These are phyloP conservation scores for Melastoma candidum DNA, from an alignment of 441 rosid genomes.

Conservation along the genomic window DNA sequence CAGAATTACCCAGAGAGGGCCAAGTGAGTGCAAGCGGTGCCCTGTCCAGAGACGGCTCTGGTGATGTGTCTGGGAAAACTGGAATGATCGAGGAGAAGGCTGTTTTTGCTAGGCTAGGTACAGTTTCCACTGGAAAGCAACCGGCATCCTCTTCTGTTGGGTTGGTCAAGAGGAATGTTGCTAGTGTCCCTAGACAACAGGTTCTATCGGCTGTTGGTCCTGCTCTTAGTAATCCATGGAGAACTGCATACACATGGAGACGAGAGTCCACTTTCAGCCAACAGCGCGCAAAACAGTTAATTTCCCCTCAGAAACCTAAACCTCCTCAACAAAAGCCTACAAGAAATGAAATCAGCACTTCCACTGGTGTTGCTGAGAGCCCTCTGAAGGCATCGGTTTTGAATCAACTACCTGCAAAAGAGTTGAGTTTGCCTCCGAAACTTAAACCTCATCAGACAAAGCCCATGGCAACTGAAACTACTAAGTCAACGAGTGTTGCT, in stretches of 20 bases:
- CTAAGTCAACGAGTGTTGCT: slow-evolving; percentile 9
- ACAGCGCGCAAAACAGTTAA: slow-evolving; percentile 14
- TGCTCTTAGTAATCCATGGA: slow-evolving; percentile 24
- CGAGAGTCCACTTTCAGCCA: slow-evolving; percentile 22
- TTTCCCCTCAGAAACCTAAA: slow-evolving; percentile 15
- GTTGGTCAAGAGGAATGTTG: slow-evolving; percentile 17
- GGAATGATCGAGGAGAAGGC: too few species aligned
- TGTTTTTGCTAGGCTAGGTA: too few species aligned
- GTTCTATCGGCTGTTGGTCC: slow-evolving; percentile 12
- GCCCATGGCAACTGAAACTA: slow-evolving; percentile 6
- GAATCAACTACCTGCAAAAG: slow-evolving; percentile 11
- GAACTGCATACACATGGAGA: slow-evolving; percentile 27
- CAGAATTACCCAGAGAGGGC: too few species aligned
- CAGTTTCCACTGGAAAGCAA: slow-evolving; percentile 6
- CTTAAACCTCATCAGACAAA: slow-evolving; percentile 18
- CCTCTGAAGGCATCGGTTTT: slow-evolving; percentile 13
- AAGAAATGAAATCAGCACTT: slow-evolving; percentile 8
- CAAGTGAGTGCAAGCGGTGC: too few species aligned
- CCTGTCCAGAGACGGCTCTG: slow-evolving; percentile 10
- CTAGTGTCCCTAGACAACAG: slow-evolving; percentile 20
- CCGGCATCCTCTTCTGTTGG: slow-evolving; percentile 14
- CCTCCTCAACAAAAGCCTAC: slow-evolving; percentile 17
- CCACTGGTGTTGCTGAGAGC: slow-evolving; percentile 12
- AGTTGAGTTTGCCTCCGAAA: slow-evolving; percentile 18
- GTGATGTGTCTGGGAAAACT: neutral